Conservation (phyloP, 2,329 filamentous ascomycete species). For the Penicillium sp. region DNA sequence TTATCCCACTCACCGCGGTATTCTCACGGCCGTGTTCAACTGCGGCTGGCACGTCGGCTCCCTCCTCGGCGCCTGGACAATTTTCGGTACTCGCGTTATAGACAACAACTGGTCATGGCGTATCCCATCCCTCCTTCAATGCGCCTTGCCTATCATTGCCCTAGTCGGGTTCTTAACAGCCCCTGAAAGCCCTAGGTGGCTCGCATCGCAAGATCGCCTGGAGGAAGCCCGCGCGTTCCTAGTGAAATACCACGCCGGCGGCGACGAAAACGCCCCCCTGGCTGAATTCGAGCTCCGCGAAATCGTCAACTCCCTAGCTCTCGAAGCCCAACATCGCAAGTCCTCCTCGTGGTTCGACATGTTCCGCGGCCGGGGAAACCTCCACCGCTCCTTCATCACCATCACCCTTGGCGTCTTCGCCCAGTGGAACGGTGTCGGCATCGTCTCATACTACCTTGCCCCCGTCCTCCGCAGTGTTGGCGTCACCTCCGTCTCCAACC, state of each 20-base stretch:
- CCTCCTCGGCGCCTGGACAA: not conserved
- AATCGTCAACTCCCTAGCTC: not conserved
- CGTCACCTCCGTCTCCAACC: not conserved
- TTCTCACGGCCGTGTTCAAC: not conserved
- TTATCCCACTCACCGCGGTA: constrained; percentile 5
- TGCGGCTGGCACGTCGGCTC: not conserved
- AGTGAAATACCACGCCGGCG: constrained; percentile 35
- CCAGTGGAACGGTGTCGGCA: not conserved
- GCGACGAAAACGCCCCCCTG: not conserved
- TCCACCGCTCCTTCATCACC: not conserved
- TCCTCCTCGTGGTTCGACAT: not conserved
- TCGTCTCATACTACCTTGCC: constrained; percentile 5
- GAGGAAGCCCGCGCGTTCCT: constrained; percentile 63
- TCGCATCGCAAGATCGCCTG: constrained; percentile 68
- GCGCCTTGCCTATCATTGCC: constrained; percentile 62
- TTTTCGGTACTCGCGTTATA: not conserved
- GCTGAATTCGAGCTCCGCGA: not conserved
- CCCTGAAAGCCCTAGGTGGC: constrained; percentile 68
- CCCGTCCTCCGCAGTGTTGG: not conserved
- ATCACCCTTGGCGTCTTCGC: constrained; percentile 1
- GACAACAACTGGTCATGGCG: constrained; percentile 12
- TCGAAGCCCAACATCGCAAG: not conserved
- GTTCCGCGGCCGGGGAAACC: not conserved
- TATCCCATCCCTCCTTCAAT: constrained; percentile 6
- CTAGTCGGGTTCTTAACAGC: constrained; percentile 63